Base-by-base conservation (phyloP, 495 filamentous ascomycete species). In the Cairneyella variabilis region DNA sequence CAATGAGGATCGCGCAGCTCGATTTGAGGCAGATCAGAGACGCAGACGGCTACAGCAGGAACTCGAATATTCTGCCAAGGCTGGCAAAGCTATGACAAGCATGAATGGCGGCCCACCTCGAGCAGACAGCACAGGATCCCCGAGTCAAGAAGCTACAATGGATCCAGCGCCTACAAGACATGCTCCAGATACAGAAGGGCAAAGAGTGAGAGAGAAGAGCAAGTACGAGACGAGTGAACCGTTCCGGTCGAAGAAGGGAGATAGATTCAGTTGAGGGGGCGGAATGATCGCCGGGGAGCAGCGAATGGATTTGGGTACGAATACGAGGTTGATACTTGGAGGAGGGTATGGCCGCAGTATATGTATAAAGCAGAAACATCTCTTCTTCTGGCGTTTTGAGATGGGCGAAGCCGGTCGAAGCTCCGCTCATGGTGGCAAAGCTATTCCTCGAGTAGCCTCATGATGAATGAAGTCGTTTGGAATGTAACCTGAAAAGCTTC, bases 161-260 rank as follows among this genome's bases (percentile, higher is more conserved):
- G 92, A 96, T 74, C 92, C 91, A 25, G 91, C 91, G 18, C 84
- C 93, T 3, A 93, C 90, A 20, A 74, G 88, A 50, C 91, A 95
- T 69, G 84, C 85, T 42, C 86, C 89, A 2, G 75, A 86, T 57
- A 89, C 80, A 27, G 88, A 90, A 63, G 71, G 69, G 42, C 76
- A 90, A 56, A 75, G 78, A 55, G 75, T 90, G 28, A 54, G 79
- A 30, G 88, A 91, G 67, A 91, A 91, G 72, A 87, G 89, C 66
- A 95, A 96, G 72, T 97, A 96, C 70, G 89, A 97, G 69, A 76
- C 86, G 51, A 74, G 73, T 55, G 76, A 78, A 64, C 88, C 90
- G 52, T 97, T 78, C 69, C 69, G 77, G 55, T 82, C 85, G 62
- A 80, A 74, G 45, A 88, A 86, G 60, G 93, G 93, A 5, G 91